phyloP scores from a whole-genome alignment of 1,284 basidiomycete species.

The Meira miltonrushii region DNA sequence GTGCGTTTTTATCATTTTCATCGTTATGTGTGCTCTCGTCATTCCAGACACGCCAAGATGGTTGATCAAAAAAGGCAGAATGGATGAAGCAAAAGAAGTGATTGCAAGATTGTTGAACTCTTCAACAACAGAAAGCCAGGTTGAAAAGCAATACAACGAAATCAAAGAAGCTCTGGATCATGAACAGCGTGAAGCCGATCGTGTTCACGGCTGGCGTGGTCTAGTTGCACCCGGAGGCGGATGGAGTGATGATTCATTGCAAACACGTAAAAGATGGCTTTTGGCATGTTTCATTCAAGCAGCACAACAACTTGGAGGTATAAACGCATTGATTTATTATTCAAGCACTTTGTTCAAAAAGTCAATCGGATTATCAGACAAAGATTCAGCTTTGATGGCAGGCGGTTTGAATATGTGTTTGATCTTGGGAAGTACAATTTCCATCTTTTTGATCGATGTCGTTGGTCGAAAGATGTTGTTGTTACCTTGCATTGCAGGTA shows the following conservation, averaged over 20 bases:
- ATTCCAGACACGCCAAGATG: constrained; percentile 19
- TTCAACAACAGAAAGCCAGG: background rate
- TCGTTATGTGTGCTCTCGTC: constrained; percentile 15
- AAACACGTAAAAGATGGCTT: constrained; percentile 3
- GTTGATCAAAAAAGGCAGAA: constrained; percentile 13
- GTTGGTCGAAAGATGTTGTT: constrained; percentile 3
- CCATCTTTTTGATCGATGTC: constrained; percentile 9
- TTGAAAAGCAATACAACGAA: background rate
- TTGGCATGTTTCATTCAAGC: constrained; percentile 11
- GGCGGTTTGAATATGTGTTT: constrained; percentile 12
- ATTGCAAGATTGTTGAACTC: constrained; percentile 9
- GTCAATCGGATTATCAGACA: constrained; percentile 5
- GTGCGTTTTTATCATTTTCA: constrained; percentile 12
- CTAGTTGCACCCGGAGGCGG: constrained; percentile 8
- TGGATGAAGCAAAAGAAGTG: constrained; percentile 9
- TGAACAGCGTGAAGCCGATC: constrained; percentile 10
- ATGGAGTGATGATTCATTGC: constrained; percentile 11
- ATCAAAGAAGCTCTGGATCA: constrained; percentile 8
- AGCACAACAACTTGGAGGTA: constrained; percentile 29
- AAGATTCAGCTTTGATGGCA: background rate
- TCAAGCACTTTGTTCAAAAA: constrained; percentile 11
- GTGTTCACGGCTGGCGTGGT: constrained; percentile 9
- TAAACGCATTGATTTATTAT: constrained; percentile 66
- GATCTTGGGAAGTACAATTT: constrained; percentile 1
- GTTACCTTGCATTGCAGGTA: constrained; percentile 4